Evolutionary conservation across 2,329 filamentous ascomycete species (phyloP).

Genomic region (Xylaria sp.): DNA sequence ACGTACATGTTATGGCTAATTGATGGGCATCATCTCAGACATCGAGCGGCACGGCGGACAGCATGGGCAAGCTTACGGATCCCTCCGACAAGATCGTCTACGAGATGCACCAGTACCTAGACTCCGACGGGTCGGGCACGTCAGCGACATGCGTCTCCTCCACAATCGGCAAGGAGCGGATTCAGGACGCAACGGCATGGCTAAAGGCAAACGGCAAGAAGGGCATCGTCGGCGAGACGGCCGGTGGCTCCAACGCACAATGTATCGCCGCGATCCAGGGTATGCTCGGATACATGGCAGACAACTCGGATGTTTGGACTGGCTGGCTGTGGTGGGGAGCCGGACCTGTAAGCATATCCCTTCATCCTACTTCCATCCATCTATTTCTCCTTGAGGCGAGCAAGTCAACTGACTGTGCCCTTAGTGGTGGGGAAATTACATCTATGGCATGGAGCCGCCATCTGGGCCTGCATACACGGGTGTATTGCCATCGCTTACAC

Average conservation of each 20-base stretch:
- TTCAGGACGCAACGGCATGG: constrained; percentile 64
- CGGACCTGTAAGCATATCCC: constrained; percentile 54
- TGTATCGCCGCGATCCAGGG: constrained; percentile 64
- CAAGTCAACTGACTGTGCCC: constrained; percentile 9
- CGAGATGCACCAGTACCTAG: constrained; percentile 71
- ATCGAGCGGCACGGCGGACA: constrained; percentile 48
- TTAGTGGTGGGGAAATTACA: constrained; percentile 62
- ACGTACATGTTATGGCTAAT: not conserved
- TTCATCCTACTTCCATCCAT: not conserved
- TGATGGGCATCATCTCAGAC: constrained; percentile 28
- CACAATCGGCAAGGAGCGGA: constrained; percentile 61
- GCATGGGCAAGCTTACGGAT: constrained; percentile 60
- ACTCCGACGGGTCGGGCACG: constrained; percentile 65
- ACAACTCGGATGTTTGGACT: constrained; percentile 68
- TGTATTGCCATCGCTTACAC: constrained; percentile 44
- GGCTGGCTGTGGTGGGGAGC: constrained; percentile 69
- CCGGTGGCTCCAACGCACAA: constrained; percentile 62
- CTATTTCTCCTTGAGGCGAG: not conserved
- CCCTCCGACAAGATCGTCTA: constrained; percentile 64
- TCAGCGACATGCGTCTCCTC: constrained; percentile 58
- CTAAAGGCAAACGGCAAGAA: constrained; percentile 65
- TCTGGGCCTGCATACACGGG: constrained; percentile 45
- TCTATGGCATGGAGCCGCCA: constrained; percentile 48
- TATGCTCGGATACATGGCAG: constrained; percentile 63
- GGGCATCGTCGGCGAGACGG: constrained; percentile 67